Evolutionary conservation across 1,284 basidiomycete genomes (phyloP).

Genomic region (Cryptococcus sp.): DNA sequence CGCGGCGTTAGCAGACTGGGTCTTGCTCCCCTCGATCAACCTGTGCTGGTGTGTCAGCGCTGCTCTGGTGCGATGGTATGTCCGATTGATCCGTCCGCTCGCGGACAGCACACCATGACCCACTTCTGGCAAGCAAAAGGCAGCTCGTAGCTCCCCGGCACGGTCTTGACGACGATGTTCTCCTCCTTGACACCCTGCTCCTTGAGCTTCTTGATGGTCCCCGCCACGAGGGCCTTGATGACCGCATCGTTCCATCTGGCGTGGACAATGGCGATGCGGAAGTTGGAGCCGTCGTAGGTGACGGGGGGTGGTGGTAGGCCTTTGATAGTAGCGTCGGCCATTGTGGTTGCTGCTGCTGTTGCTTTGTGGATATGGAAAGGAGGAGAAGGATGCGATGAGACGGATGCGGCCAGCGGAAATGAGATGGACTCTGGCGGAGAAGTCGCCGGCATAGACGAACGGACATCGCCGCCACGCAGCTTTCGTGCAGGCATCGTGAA

Average conservation of each 20-base stretch:
- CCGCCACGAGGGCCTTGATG: constrained; percentile 77
- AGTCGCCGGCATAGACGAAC: neutral
- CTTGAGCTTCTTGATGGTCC: constrained; percentile 71
- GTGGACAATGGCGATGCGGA: constrained; percentile 86
- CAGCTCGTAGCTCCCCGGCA: constrained; percentile 93
- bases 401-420: neutral
- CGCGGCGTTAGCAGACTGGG: constrained; percentile 42
- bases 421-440: neutral
- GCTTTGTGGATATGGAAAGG: too few relatives aligned
- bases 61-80: neutral
- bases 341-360: constrained; percentile 15
- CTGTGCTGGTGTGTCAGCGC: constrained; percentile 15
- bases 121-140: constrained; percentile 77
- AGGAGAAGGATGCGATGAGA: neutral
- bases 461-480: neutral
- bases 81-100: neutral
- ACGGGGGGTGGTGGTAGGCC: constrained; percentile 63
- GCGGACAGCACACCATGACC: constrained; percentile 6
- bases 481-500: too few relatives aligned
- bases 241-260: constrained; percentile 87
- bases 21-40: constrained; percentile 48
- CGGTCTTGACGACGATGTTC: constrained; percentile 86
- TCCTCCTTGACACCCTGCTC: constrained; percentile 79
- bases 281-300: constrained; percentile 68
- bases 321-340: constrained; percentile 61